Percentiles rank a stretch among this genome's conserved stretches.
Conservation (phyloP, 2,329 filamentous ascomycete species). For the Colletotrichum sp. region DNA sequence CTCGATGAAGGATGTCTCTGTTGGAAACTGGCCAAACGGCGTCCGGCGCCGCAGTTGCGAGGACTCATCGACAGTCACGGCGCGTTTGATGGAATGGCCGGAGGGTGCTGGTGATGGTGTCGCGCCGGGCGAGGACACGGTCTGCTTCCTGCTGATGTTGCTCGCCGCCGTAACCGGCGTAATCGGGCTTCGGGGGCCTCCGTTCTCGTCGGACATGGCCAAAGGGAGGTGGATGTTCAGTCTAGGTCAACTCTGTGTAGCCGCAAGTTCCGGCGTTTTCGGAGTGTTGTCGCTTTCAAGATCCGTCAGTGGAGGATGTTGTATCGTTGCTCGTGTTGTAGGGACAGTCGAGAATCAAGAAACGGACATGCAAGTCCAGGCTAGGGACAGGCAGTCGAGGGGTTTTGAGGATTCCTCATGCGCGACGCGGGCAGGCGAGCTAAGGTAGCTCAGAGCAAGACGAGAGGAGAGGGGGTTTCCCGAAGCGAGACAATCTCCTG, state of each 20-base stretch:
- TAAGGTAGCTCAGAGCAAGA: background rate
- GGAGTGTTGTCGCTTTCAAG: background rate
- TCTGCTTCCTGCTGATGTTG: slow-evolving; percentile 19
- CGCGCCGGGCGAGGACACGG: slow-evolving; percentile 10
- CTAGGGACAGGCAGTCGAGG: slow-evolving; percentile 15
- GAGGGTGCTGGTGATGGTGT: slow-evolving; percentile 24
- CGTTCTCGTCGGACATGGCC: slow-evolving; percentile 20
- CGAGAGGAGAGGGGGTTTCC: background rate
- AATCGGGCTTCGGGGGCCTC: slow-evolving; percentile 7
- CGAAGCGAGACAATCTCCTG: background rate
- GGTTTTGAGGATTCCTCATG: slow-evolving; percentile 19
- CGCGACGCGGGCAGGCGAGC: background rate
- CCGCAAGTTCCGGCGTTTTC: background rate
- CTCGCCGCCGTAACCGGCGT: slow-evolving; percentile 13
- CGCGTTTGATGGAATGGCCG: slow-evolving; percentile 45
- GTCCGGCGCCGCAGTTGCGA: slow-evolving; percentile 27
- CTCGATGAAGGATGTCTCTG: slow-evolving; percentile 32
- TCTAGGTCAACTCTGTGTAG: background rate
- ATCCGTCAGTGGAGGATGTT: background rate
- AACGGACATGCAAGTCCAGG: slow-evolving; percentile 4
- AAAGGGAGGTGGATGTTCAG: background rate
- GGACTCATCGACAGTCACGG: slow-evolving; percentile 43
- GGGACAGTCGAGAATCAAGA: background rate
- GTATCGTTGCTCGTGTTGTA: background rate
- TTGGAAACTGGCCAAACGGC: slow-evolving; percentile 23